Evolutionary conservation across 352 stramenopile genomes (phyloP).

Genomic region (Peronospora destructor): DNA sequence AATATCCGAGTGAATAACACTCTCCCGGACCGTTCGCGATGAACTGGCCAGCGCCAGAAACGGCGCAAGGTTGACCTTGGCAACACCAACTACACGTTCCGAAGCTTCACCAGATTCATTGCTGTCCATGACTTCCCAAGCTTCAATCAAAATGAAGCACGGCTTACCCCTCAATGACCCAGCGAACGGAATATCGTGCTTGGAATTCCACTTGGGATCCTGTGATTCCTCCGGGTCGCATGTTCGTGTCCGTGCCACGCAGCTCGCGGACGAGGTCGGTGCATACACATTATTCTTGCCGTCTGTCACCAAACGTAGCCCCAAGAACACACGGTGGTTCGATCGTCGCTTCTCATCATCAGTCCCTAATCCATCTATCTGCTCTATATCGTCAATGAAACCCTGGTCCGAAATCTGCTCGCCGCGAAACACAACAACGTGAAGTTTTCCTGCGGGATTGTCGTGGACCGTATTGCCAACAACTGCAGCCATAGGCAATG

Average conservation of each 20-base stretch:
- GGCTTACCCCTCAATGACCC: conserved; percentile 69
- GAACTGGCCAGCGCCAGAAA: conserved; percentile 79
- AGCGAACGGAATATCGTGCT: conserved; percentile 62
- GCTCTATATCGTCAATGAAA: conserved; percentile 41
- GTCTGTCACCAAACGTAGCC: conserved; percentile 65
- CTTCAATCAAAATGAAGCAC: conserved; percentile 85
- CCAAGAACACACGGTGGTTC: conserved; percentile 48
- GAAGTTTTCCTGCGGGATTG: conserved; percentile 64
- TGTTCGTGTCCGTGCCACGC: conserved; percentile 55
- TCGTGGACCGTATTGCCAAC: conserved; percentile 73
- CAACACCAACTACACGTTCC: conserved; percentile 74
- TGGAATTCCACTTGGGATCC: conserved; percentile 79
- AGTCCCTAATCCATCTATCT: conserved; percentile 39
- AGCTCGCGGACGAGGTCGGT: conserved; percentile 66
- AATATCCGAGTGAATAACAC: conserved; percentile 80
- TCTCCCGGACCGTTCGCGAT: conserved; percentile 73
- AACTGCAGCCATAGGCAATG: conserved; percentile 75
- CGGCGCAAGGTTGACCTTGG: conserved; percentile 84
- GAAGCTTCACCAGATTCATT: conserved; percentile 27
- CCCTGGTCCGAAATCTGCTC: conserved; percentile 75
- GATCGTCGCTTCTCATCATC: conserved; percentile 35
- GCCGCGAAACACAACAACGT: conserved; percentile 72
- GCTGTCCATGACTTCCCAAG: conserved; percentile 59
- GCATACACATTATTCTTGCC: conserved; percentile 87
- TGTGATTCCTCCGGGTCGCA: conserved; percentile 44